phyloP scores from a whole-genome alignment of 371 early-diverging fungal genomes.

The Mucor irregularis region DNA sequence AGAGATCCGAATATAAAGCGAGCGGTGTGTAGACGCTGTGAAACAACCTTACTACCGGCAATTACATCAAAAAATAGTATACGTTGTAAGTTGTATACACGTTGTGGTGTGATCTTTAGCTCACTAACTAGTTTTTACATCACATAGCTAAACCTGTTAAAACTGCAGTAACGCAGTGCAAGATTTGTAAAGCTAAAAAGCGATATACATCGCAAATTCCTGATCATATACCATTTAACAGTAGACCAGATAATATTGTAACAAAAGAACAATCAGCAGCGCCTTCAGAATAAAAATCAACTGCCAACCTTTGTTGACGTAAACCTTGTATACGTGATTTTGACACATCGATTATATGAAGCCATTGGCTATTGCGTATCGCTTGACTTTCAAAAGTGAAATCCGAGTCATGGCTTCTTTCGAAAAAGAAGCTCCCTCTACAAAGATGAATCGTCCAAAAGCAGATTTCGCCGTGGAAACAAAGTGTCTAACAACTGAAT shows the following conservation, averaged over 20 bases:
- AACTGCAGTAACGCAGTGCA: conserved; percentile 26
- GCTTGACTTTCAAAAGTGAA: too few species aligned
- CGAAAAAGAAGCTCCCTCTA: too few species aligned
- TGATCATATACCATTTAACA: conserved; percentile 23
- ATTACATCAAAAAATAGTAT: conserved; percentile 29
- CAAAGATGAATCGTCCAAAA: too few species aligned
- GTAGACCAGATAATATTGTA: conserved; percentile 4
- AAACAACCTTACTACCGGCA: conserved; percentile 36
- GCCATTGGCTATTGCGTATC: too few species aligned
- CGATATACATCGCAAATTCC: conserved; percentile 17
- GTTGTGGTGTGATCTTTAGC: neutral
- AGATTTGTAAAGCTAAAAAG: conserved; percentile 26
- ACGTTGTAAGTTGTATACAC: conserved; percentile 33
- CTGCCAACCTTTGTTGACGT: too few species aligned
- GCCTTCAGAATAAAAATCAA: too few species aligned
- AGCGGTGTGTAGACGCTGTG: conserved; percentile 42
- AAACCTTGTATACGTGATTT: too few species aligned
- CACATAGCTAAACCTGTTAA: conserved; percentile 27
- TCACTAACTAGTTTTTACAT: neutral
- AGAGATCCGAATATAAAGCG: conserved; percentile 46
- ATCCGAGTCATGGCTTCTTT: too few species aligned
- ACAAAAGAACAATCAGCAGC: neutral
- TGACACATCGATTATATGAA: too few species aligned
- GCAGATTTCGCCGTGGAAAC: too few species aligned
- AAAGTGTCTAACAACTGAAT: too few species aligned